Conservation (phyloP, 345 rosid species). For the Psidium guajava region DNA sequence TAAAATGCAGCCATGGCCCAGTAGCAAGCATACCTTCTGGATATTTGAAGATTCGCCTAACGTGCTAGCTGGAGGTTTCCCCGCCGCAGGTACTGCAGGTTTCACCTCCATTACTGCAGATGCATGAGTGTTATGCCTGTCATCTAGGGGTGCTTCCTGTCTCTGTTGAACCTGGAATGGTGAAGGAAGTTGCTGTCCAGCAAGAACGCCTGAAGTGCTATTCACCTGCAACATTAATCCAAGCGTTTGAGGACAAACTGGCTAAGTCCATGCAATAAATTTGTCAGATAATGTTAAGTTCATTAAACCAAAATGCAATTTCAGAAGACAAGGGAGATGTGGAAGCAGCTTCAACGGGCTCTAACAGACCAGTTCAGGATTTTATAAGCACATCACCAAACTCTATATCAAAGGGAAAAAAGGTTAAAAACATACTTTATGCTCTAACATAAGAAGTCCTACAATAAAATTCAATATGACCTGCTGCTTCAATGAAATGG, state of each 20-base stretch:
- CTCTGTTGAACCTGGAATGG: slow-evolving; percentile 41
- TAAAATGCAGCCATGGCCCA: neutral
- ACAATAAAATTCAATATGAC: neutral
- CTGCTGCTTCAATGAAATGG: neutral
- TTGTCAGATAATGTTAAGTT: neutral
- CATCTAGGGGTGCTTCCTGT: slow-evolving; percentile 51
- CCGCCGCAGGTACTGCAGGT: slow-evolving; percentile 24
- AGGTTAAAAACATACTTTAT: neutral
- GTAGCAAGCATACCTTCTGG: slow-evolving; percentile 41
- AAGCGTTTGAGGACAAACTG: neutral
- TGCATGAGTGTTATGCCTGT: slow-evolving; percentile 30
- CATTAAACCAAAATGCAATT: neutral
- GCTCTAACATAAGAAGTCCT: neutral
- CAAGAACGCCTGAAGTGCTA: slow-evolving; percentile 21
- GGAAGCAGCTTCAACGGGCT: neutral
- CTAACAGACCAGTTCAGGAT: neutral
- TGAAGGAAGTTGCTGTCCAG: slow-evolving; percentile 43
- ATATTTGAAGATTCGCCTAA: slow-evolving; percentile 35
- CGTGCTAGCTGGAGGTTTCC: slow-evolving; percentile 26
- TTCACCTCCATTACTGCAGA: slow-evolving; percentile 30
- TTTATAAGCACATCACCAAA: neutral
- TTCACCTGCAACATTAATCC: slow-evolving; percentile 30
- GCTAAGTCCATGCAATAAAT: neutral
- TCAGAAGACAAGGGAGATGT: neutral
- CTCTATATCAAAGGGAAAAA: neutral